Base-by-base conservation (phyloP, 1,139 yeast species). In the Dujonia santamariae region DNA sequence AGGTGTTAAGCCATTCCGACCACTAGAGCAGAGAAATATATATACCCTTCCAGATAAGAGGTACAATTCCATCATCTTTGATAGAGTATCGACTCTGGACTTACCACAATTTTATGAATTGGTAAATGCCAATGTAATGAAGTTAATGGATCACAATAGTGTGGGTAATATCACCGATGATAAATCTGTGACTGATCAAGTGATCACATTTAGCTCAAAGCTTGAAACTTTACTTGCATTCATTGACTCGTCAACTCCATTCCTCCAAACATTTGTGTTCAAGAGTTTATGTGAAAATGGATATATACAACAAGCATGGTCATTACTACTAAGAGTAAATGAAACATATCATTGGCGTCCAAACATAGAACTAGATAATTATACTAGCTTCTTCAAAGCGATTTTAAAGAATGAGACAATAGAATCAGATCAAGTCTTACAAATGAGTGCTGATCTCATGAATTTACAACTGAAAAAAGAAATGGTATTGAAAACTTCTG, bases 21-120 rank as follows among this genome's bases (percentile, higher is more conserved):
- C 72, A 0, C 42, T 51, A 3, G 45, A 48, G 12, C 61, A 54
- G 26, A 43, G 55, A 34, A 63, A 63, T 35, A 51, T 55, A 2
- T 62, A 61, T 38, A 41, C 57, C 0, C 40, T 48, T 2, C 50
- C 53, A 2, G 47, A 44, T 6, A 42, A 47, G 7, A 38, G 41
- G 4, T 50, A 55, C 19, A 41, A 44, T 30, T 56, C 63, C 4
- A 40, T 62, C 3, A 37, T 67, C 4, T 48, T 52, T 19, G 71
- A 67, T 0, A 39, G 47, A 0, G 20, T 68, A 3, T 37, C 37
- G 9, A 40, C 53, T 1, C 8, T 19, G 3, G 38, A 36, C 19
- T 20, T 36, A 9, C 38, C 38, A 4, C 19, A 30, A 26, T 36
- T 36, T 26, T 29, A 36, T 16, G 7, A 8, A 3, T 13, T 19